Evolutionary conservation across 176 grass and related monocot species (phyloP).

Genomic region (Melocanna baccifera): DNA sequence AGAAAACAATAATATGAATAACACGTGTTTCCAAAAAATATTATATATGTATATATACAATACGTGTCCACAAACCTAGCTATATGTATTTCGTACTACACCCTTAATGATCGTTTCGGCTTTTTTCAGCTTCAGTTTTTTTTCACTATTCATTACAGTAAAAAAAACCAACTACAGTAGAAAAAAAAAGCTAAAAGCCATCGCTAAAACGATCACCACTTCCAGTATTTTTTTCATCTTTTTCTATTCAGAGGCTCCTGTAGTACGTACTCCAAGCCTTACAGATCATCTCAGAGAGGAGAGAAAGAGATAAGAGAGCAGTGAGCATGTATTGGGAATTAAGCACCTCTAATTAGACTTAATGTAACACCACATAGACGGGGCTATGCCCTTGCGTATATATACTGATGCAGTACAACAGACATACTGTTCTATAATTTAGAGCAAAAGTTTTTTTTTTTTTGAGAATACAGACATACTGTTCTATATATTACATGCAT

Average conservation of each 20-base stretch:
- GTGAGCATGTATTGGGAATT: not conserved
- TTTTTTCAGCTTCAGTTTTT: no score
- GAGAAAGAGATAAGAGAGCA: not conserved
- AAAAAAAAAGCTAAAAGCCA: no score
- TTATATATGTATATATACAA: not conserved
- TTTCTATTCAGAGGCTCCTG: not conserved
- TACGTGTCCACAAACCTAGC: not conserved
- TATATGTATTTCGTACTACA: not conserved
- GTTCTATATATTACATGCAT: constrained; percentile 28
- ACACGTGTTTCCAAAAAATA: not conserved
- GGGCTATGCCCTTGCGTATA: not conserved
- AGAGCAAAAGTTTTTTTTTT: not conserved
- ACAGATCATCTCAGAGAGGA: not conserved
- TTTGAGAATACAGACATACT: not conserved
- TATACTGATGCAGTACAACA: constrained; percentile 15
- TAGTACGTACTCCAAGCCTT: not conserved
- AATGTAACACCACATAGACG: not conserved
- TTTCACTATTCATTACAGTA: no score
- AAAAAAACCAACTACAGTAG: no score
- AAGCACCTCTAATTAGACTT: not conserved
- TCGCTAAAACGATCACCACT: no score
- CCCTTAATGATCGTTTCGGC: no score
- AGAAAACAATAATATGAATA: not conserved
- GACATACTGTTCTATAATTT: not conserved
- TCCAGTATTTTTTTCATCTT: not conserved